Base-by-base conservation (phyloP, 129 eudicot genomes). In the Tanacetum coccineum region DNA sequence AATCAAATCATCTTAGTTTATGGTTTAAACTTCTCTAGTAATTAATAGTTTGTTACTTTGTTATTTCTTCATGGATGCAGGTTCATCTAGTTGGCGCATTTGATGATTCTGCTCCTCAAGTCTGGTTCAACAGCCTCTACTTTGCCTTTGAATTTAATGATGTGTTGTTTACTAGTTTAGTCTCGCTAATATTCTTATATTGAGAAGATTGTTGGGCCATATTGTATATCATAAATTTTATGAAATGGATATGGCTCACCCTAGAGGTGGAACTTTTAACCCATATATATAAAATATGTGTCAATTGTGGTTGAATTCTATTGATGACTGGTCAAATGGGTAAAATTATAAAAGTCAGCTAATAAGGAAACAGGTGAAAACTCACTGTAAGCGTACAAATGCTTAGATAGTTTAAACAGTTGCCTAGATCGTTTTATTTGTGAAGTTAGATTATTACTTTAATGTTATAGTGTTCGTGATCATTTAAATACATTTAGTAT, bases 11-110 rank as follows among this genome's bases (percentile, higher is more conserved):
- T 18, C 28, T 20, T 59, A 22, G 68, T 72, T 58, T 19, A 64
- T 56, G 18, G 46, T 17, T 64, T 68, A 56, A 68, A 13, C 70
- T 9, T 48, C 15, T 54, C 48, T 36, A 28, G 36, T 66, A 32
- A 65, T 40, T 51, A 39, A n/a, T 60, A 57, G n/a, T n/a, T n/a
- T n/a, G n/a, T n/a, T n/a, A n/a, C n/a, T 39, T 49, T 54, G 51
- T 56, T 62, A 68, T 67, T 18, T 58, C 18, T 77, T 46, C 25
- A 39, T 74, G 17, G 74, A 46, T 85, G 76, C 84, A 91, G 96
- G 98, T 93, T 71, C 95, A 93, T 82, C 64, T 93, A 49, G 71
- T 93, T 44, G 98, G 98, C 32, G 98, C 90, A 10, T 93, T 88
- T 60, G 85, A 82, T 25, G 98, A 93, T 61, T 45, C 83, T 79